Evolutionary conservation across 202 grass and related monocot genomes (phyloP).

Genomic region (Schoenoplectus triqueter): DNA sequence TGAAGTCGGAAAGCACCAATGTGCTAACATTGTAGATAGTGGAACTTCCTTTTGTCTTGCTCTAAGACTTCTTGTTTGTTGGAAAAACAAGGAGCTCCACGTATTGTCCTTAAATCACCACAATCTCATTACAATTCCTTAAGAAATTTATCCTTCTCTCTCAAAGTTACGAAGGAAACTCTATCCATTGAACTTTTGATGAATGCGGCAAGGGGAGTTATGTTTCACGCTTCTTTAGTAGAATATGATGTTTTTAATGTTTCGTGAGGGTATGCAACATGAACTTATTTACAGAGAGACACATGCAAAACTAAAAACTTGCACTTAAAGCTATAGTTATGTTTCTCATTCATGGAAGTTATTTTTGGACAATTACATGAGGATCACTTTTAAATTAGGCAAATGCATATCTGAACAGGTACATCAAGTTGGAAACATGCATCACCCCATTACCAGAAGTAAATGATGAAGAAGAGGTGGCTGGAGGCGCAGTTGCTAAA

Average conservation of each 20-base stretch:
- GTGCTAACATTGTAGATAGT: background rate
- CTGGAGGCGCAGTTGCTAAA: slow-evolving; percentile 66
- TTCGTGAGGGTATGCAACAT: background rate
- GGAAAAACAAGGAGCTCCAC: background rate
- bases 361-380: background rate
- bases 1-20: background rate
- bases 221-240: background rate
- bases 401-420: slow-evolving; percentile 49
- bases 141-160: background rate
- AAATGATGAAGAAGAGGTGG: slow-evolving; percentile 72
- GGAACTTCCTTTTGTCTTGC: background rate
- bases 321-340: background rate
- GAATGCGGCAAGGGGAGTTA: background rate
- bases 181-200: background rate
- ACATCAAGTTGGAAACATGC: slow-evolving; percentile 83
- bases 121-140: background rate
- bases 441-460: slow-evolving; percentile 89
- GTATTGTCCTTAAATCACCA: background rate
- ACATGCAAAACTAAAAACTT: background rate
- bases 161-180: background rate
- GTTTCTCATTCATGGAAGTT: background rate
- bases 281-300: background rate
- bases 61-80: background rate
- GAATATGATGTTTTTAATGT: slow-evolving; percentile 9
- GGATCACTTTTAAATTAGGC: background rate